These are phyloP conservation scores for Trypanosoma avium DNA, from an alignment of 208 protist genomes.

Conservation along the genomic window DNA sequence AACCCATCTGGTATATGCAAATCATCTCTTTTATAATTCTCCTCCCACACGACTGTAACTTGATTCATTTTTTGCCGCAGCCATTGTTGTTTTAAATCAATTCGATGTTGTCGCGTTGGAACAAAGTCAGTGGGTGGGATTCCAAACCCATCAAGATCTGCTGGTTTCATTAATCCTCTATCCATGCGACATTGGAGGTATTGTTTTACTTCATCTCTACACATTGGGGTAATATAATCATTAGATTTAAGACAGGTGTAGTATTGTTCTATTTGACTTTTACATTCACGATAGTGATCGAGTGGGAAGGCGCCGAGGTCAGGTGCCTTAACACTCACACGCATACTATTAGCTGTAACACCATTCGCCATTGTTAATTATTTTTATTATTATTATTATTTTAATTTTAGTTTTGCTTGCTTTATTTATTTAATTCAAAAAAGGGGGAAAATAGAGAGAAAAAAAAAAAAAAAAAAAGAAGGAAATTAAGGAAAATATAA, in stretches of 20 bases:
- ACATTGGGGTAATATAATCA: constrained; percentile 82
- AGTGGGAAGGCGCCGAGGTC: constrained; percentile 88
- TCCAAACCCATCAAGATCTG: constrained; percentile 70
- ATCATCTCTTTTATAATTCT: constrained; percentile 73
- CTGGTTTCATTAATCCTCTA: constrained; percentile 80
- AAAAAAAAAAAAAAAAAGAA: too few relatives aligned
- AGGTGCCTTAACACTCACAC: constrained; percentile 63
- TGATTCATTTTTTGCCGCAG: constrained; percentile 81
- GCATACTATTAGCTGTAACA: constrained; percentile 57
- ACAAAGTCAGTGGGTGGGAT: constrained; percentile 85
- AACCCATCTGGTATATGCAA: constrained; percentile 70
- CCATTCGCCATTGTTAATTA: constrained; percentile 47
- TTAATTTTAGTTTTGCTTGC: background rate
- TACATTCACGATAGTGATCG: constrained; percentile 90
- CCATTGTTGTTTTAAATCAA: constrained; percentile 74
- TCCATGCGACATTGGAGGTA: constrained; percentile 90
- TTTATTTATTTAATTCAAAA: background rate
- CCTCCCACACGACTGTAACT: constrained; percentile 65
- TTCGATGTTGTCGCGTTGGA: constrained; percentile 66
- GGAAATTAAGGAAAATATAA: too few relatives aligned
- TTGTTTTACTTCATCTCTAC: constrained; percentile 64
- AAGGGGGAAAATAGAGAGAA: background rate
- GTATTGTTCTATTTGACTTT: constrained; percentile 73
- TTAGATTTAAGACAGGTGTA: constrained; percentile 81
- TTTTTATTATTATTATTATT: background rate